Base-by-base conservation (phyloP, 257 asterid genomes). In the Lavandula angustifolia region DNA sequence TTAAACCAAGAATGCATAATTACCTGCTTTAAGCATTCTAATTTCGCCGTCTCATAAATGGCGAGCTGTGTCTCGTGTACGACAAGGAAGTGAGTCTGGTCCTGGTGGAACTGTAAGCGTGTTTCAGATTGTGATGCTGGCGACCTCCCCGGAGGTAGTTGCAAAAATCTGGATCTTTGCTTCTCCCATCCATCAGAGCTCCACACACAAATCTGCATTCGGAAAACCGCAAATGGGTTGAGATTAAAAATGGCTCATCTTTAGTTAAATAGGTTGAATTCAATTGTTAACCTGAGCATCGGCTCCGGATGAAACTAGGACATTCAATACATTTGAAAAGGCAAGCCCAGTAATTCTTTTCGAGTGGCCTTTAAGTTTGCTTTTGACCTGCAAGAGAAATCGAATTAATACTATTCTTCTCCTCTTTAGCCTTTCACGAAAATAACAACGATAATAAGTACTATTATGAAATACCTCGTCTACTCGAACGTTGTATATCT, bases 341-440 rank as follows among this genome's bases (percentile, higher is more conserved):
- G 92, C 92, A 55, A 85, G 84, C 41, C 92, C 92, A 0, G 92
- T 82, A 37, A 85, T 80, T 62, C 85, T 78, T 74, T 85, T 82
- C 16, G 82, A 75, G 78, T 85, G 92, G 3, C 92, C 92, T 73
- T 82, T 85, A 62, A 84, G 88, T 76, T 73, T 84, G 69, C 86
- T 79, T 72, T 80, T 84, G 50, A 84, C 88, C 91, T 84, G 79
- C 42, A 58, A 22, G 17, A 53, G 55, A 50, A 14, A 31, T 13
- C 27, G 12, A 34, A 61, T 52, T 32, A 62, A 53, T 31, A 31
- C 34, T 31, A 35, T 17, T 65, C 61, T 54, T 53, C 12, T 33
- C 46, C 34, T 32, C 60, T 65, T 22, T 52, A 16, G 34, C 55
- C 29, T 67, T 67, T 33, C n/a, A 49, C 55, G 3, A 10, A 68